Evolutionary conservation across 768 basidiomycete genomes (phyloP), one percentile per base, ranked within the genome.

Genomic region (Amanita thiersii): DNA sequence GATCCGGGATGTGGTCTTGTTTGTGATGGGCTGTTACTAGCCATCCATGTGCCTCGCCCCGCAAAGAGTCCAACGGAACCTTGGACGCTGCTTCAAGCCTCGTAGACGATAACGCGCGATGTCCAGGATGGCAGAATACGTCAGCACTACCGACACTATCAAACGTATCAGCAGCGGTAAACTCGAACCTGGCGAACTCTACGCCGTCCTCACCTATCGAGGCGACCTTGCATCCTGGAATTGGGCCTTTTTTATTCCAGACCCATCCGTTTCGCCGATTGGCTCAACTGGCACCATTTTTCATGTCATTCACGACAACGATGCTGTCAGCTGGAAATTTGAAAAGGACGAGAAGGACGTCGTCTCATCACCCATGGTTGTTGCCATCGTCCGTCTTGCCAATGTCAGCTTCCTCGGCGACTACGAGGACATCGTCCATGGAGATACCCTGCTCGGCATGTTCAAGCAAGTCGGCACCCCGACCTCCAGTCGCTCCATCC

Each of bases 191-290:
- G 58, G 64, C 37, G 55, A 56, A 37, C 60, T 72, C 11, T 71
- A 72, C 49, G 68, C 68, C 8, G 61, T 69, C 47, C 62, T 72
- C 44, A 60, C 60, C 24, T 71, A 70, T 50, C 54, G 65, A 14
- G 68, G 68, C 26, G 69, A 73, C 46, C 63, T 68, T 24, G 66
- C 67, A 15, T 59, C 66, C 4, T 73, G 70, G 70, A 65, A 70
- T 47, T 73, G 70, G 70, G 63, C 65, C 4, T 73, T 73, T 50
- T 71, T 63, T 54, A 59, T 70, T 20, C 62, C 68, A 37, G 59
- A 70, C 51, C 63, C 66, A 34, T 40, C 55, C 5, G 50, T 57
- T 1, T 47, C 52, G 3, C 69, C 70, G 10, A 64, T 70, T 47
- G 70, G 70, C 17, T 58, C 62, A 29, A 50, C 57, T 11, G 69